These are phyloP conservation scores for Quercus tomentella DNA, from an alignment of 331 rosid species.

Conservation along the genomic window DNA sequence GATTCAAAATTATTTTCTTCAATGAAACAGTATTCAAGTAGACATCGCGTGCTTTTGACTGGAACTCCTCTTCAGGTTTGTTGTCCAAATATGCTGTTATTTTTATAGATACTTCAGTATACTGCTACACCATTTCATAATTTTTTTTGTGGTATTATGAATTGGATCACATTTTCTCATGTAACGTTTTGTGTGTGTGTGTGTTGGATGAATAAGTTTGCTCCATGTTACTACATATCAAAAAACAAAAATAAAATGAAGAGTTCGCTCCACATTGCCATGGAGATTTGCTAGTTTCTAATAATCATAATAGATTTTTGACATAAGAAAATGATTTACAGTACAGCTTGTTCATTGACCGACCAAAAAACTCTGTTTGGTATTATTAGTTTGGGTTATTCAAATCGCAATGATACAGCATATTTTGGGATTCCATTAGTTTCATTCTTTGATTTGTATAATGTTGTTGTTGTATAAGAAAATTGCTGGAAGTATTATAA, in stretches of 20 bases:
- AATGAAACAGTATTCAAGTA: constrained; percentile 70
- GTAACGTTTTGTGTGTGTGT: background rate
- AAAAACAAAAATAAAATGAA: too few relatives aligned
- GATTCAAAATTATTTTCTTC: constrained; percentile 96
- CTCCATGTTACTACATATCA: too few relatives aligned
- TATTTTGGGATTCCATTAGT: background rate
- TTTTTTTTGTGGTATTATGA: background rate
- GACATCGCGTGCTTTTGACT: constrained; percentile 89
- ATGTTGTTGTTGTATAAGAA: background rate
- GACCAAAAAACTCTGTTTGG: background rate
- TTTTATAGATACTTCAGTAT: background rate
- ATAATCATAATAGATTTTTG: background rate
- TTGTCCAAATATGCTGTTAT: constrained; percentile 14
- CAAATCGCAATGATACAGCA: background rate
- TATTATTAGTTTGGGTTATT: background rate
- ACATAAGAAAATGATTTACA: background rate
- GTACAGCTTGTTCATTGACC: background rate
- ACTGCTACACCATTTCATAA: background rate
- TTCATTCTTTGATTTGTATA: background rate
- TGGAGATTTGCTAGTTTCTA: background rate
- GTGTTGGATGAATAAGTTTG: background rate
- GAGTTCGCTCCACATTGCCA: background rate
- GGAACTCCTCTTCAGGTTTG: constrained; percentile 99
- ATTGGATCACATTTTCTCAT: background rate
- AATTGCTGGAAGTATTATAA: background rate